Evolutionary conservation across 169 alveolate species (phyloP).

Genomic region (Plasmodium billcollinsi): DNA sequence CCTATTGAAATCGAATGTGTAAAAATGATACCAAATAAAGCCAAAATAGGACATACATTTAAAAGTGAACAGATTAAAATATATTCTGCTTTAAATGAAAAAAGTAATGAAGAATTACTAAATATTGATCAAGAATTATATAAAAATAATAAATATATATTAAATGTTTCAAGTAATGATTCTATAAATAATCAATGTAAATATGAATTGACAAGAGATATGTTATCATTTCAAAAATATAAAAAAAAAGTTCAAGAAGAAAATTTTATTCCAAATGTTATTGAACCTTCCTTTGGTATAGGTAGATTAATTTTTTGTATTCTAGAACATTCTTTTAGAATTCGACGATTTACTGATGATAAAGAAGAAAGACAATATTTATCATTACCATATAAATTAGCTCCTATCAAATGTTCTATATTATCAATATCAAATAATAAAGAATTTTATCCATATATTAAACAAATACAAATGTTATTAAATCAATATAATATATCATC

Average conservation of each 20-base stretch:
- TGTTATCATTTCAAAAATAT: constrained; percentile 90
- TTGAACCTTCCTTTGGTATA: constrained; percentile 99
- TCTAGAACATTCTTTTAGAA: constrained; percentile 96
- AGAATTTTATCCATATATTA: constrained; percentile 86
- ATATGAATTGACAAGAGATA: constrained; percentile 79
- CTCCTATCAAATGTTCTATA: constrained; percentile 97
- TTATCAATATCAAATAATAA: constrained; percentile 94
- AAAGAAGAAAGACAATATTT: constrained; percentile 93
- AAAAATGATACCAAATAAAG: constrained; percentile 89
- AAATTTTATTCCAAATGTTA: constrained; percentile 95
- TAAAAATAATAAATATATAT: constrained; percentile 67
- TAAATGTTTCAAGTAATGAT: constrained; percentile 12
- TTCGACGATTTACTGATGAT: constrained; percentile 88
- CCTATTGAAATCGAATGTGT: constrained; percentile 91
- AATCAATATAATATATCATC: constrained; percentile 89
- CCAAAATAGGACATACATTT: constrained; percentile 90
- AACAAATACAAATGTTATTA: constrained; percentile 77
- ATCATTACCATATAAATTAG: constrained; percentile 94
- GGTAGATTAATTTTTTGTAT: constrained; percentile 96
- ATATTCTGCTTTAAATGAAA: constrained; percentile 72
- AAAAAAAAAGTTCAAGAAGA: constrained; percentile 94
- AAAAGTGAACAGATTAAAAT: constrained; percentile 87
- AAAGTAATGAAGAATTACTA: constrained; percentile 76
- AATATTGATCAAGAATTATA: constrained; percentile 80
- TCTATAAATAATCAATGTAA: neutral